Evolutionary conservation across 352 stramenopile genomes (phyloP).

Genomic region (Pythium monospermum): DNA sequence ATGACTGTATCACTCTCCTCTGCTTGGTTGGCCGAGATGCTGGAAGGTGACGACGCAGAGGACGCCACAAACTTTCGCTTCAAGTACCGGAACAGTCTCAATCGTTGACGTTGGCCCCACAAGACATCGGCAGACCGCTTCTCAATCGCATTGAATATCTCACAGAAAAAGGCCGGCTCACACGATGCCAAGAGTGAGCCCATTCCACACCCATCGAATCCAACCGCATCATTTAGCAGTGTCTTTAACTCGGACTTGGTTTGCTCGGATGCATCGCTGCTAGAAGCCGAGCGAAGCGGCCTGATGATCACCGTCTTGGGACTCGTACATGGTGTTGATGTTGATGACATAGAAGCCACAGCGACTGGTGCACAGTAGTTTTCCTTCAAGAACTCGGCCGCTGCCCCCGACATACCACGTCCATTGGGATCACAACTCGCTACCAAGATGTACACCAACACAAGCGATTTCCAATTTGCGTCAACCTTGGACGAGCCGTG

Average conservation of each 20-base stretch:
- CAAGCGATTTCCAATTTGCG: slow-evolving; percentile 65
- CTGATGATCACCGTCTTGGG: not conserved
- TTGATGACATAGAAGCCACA: too few relatives aligned
- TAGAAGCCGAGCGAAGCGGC: not conserved
- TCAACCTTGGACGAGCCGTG: slow-evolving; percentile 24
- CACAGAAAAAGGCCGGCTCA: slow-evolving; percentile 41
- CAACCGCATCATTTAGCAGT: slow-evolving; percentile 62
- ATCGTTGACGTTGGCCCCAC: slow-evolving; percentile 57
- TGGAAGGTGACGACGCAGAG: slow-evolving; percentile 2
- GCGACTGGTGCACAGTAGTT: slow-evolving; percentile 23
- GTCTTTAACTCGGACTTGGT: slow-evolving; percentile 43
- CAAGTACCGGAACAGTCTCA: slow-evolving; percentile 53
- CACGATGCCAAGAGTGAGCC: slow-evolving; percentile 41
- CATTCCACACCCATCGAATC: slow-evolving; percentile 71
- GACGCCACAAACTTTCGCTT: slow-evolving; percentile 60
- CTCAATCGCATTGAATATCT: slow-evolving; percentile 68
- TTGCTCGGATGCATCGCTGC: not conserved
- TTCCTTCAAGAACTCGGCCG: slow-evolving; percentile 73
- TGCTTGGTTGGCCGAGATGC: slow-evolving; percentile 22
- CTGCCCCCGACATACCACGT: slow-evolving; percentile 63
- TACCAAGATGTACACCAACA: slow-evolving; percentile 63
- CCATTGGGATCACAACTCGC: slow-evolving; percentile 76
- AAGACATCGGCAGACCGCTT: slow-evolving; percentile 72
- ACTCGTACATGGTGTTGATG: too few relatives aligned
- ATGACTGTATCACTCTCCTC: slow-evolving; percentile 23